Percentiles rank a stretch among this genome's conserved stretches.
Conservation (phyloP, 1,284 basidiomycete genomes). For the Sphaerobolus stellatus region DNA sequence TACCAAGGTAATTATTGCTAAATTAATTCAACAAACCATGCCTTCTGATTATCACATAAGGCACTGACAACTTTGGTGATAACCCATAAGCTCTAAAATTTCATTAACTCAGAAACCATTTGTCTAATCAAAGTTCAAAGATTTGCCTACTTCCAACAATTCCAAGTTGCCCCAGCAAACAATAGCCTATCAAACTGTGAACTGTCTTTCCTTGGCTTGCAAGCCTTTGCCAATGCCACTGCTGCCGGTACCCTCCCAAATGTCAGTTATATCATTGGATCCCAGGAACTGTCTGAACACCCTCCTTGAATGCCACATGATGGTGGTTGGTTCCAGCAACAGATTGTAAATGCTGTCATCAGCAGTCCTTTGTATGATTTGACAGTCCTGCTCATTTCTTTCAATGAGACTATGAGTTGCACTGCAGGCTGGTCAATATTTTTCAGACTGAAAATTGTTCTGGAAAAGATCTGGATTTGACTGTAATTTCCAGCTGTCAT, state of each 20-base stretch:
- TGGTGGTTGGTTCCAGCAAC: constrained; percentile 25
- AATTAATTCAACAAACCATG: not conserved
- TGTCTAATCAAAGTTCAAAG: not conserved
- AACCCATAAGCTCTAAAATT: constrained; percentile 4
- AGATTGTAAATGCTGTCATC: constrained; percentile 23
- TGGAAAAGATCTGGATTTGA: no score
- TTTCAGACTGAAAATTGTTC: not conserved
- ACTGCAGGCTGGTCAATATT: not conserved
- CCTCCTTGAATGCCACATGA: constrained; percentile 23
- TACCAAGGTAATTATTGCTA: not conserved
- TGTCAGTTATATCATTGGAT: constrained; percentile 24
- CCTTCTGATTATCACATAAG: constrained; percentile 9
- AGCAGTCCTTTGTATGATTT: constrained; percentile 19
- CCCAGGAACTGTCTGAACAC: constrained; percentile 23
- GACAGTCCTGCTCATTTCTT: constrained; percentile 23
- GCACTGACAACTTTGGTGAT: constrained; percentile 23
- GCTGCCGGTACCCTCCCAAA: constrained; percentile 21
- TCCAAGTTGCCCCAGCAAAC: not conserved
- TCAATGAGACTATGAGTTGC: constrained; percentile 20
- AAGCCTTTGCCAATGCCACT: constrained; percentile 22
- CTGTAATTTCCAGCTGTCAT: no score
- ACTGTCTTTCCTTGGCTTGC: constrained; percentile 15
- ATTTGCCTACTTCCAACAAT: not conserved
- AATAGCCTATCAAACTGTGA: constrained; percentile 14
- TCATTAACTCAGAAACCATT: not conserved